Percentiles rank a stretch among this genome's conserved stretches.
These are phyloP conservation scores for Exophiala viscosa DNA, from an alignment of 2,329 filamentous ascomycete species.

Conservation along the genomic window DNA sequence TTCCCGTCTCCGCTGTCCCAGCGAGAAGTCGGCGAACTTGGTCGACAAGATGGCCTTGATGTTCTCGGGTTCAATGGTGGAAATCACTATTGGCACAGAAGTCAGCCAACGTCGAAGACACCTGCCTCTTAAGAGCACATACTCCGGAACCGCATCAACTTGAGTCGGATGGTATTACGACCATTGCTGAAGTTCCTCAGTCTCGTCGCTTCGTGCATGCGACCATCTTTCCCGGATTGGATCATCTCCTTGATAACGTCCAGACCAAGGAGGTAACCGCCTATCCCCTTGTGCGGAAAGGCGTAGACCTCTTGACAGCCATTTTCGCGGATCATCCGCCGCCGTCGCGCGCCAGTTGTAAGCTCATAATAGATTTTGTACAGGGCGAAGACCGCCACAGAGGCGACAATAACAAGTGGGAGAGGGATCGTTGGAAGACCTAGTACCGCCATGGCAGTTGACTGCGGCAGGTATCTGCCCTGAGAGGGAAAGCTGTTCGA, in stretches of 20 bases:
- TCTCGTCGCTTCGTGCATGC: constrained; percentile 19
- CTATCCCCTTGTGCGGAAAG: constrained; percentile 47
- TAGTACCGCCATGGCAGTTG: constrained; percentile 15
- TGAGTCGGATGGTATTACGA: constrained; percentile 14
- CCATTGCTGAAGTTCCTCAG: constrained; percentile 19
- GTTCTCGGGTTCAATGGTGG: constrained; percentile 48
- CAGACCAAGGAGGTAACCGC: constrained; percentile 23
- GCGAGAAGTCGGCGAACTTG: constrained; percentile 32
- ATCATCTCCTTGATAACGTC: constrained; percentile 24
- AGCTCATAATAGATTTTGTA: constrained; percentile 21
- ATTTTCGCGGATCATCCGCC: constrained; percentile 32
- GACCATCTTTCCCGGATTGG: constrained; percentile 16
- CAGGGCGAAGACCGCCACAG: constrained; percentile 13
- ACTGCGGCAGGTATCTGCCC: background rate
- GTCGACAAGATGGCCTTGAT: constrained; percentile 43
- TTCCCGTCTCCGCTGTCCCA: constrained; percentile 43
- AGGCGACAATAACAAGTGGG: constrained; percentile 11
- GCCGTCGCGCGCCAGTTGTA: constrained; percentile 20
- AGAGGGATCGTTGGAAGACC: constrained; percentile 8
- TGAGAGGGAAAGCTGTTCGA: too few species aligned
- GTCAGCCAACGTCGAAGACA: background rate
- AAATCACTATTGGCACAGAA: constrained; percentile 17
- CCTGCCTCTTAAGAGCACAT: background rate
- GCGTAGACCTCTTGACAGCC: constrained; percentile 47
- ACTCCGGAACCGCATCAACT: constrained; percentile 3